Evolutionary conservation across 2,329 filamentous ascomycete genomes (phyloP).

Genomic region (Monilinia vaccinii-corymbosi): DNA sequence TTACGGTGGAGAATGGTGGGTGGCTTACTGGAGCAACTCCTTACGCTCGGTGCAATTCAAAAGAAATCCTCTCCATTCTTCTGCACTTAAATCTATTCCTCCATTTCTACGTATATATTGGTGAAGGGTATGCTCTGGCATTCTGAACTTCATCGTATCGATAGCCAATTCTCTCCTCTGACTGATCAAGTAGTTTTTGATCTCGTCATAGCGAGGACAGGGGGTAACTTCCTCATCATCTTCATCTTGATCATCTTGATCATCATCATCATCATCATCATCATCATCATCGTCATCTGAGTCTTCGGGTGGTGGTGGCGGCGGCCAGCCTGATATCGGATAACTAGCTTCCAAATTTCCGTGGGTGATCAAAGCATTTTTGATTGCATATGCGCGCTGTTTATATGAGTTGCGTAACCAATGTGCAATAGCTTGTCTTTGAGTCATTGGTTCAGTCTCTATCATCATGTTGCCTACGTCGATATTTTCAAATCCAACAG

Average conservation of each 20-base stretch:
- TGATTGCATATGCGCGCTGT: neutral
- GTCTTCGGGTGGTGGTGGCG: too few relatives aligned
- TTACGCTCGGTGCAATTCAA: neutral
- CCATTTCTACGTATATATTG: slow-evolving; percentile 4
- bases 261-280: neutral
- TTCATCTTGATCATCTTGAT: neutral
- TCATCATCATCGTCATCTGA: neutral
- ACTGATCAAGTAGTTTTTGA: neutral
- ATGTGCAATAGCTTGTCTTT: neutral
- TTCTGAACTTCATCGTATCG: slow-evolving; percentile 5
- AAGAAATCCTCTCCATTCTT: slow-evolving; percentile 9
- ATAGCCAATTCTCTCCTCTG: neutral
- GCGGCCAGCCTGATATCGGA: neutral
- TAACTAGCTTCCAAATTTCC: neutral
- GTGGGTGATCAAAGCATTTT: neutral
- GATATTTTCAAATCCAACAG: neutral
- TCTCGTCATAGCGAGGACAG: slow-evolving; percentile 1
- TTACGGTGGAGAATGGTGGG: too few relatives aligned
- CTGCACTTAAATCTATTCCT: neutral
- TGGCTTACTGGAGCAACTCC: neutral
- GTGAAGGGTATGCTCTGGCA: slow-evolving; percentile 3
- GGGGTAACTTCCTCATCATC: neutral
- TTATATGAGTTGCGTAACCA: neutral
- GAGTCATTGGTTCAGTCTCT: neutral
- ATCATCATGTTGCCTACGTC: neutral